Conservation (phyloP, 2,329 filamentous ascomycete genomes). For the Teratosphaeria pseudoeucalypti region DNA sequence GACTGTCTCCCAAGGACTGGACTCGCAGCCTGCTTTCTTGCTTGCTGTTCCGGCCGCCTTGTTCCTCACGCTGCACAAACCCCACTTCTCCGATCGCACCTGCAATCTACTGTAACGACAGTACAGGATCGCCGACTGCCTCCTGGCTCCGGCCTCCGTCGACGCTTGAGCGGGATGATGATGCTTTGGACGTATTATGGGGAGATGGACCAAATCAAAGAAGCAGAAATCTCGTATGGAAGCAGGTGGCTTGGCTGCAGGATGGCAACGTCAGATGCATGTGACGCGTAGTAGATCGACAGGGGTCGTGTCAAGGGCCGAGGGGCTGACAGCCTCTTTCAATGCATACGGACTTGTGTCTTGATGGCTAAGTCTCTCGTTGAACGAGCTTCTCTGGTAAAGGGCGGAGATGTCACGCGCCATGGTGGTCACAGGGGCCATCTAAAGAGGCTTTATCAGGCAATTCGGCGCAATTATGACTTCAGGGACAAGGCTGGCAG, state of each 20-base stretch:
- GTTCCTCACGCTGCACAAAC: neutral
- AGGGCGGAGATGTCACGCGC: neutral
- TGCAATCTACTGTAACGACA: neutral
- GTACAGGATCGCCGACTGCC: neutral
- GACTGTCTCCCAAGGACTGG: neutral
- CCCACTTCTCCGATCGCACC: neutral
- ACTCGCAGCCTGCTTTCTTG: neutral
- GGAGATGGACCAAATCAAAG: neutral
- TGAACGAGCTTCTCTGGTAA: neutral
- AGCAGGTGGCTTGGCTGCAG: neutral
- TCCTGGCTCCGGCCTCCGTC: neutral
- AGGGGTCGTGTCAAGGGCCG: neutral
- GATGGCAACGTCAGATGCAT: neutral
- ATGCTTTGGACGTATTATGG: neutral
- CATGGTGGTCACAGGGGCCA: neutral
- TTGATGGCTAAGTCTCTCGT: neutral
- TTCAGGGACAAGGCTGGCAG: neutral
- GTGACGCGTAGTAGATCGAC: neutral
- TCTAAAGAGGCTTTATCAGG: neutral
- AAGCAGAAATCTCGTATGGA: neutral
- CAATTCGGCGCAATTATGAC: neutral
- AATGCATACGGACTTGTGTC: neutral
- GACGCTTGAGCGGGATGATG: neutral
- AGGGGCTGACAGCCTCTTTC: neutral
- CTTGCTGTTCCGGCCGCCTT: neutral